These are phyloP conservation scores for Madurella mycetomatis DNA, from an alignment of 2,329 filamentous ascomycete species.

Conservation along the genomic window DNA sequence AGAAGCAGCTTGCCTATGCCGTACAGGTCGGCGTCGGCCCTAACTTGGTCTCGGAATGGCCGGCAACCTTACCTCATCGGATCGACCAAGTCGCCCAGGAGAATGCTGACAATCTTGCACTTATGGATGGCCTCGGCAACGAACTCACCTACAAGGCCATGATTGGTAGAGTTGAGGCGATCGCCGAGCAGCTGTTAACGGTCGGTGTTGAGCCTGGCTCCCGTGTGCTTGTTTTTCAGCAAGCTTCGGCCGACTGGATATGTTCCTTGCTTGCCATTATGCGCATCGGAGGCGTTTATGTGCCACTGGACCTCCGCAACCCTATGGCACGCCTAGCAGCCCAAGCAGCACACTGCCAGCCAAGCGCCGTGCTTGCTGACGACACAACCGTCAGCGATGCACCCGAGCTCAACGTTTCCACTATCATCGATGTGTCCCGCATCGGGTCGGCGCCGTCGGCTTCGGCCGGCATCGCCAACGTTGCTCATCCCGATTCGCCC, in stretches of 20 bases:
- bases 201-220: conserved; percentile 15
- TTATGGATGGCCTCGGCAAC: background rate
- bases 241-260: conserved; percentile 34
- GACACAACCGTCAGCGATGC: too few species aligned
- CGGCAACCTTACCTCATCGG: background rate
- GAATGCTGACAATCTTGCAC: conserved; percentile 19
- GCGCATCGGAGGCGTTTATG: conserved; percentile 35
- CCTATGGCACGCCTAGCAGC: too few species aligned
- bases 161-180: background rate
- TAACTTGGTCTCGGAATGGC: too few species aligned
- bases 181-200: conserved; percentile 4
- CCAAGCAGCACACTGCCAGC: too few species aligned
- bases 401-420: too few species aligned
- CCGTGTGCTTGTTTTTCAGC: conserved; percentile 38
- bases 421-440: too few species aligned
- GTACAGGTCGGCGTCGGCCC: too few species aligned
- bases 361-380: too few species aligned
- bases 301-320: conserved; percentile 37
- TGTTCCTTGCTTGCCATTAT: conserved; percentile 39
- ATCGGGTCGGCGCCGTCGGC: too few species aligned
- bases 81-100: background rate
- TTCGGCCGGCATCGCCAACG: too few species aligned
- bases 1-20: too few species aligned
- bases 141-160: background rate
- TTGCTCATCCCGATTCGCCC: background rate